Evolutionary conservation across 2,329 filamentous ascomycete genomes (phyloP).

Genomic region (Cryoendolithus antarcticus): DNA sequence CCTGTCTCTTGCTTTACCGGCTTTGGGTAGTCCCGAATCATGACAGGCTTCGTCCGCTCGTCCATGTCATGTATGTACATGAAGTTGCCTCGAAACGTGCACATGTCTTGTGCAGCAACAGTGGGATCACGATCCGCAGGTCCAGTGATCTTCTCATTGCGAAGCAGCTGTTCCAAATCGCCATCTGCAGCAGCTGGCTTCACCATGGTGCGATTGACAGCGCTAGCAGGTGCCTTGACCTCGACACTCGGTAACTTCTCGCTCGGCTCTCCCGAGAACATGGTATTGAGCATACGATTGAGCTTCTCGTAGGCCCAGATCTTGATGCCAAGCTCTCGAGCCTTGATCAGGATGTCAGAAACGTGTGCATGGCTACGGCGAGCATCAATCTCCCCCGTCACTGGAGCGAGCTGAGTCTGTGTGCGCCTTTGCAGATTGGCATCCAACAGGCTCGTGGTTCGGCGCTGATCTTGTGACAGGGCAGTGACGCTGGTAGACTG

Average conservation of each 20-base stretch:
- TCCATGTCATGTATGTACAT: slow-evolving; percentile 94
- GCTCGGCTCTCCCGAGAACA: slow-evolving; percentile 58
- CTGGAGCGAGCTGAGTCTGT: slow-evolving; percentile 10
- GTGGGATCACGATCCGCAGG: slow-evolving; percentile 79
- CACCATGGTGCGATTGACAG: slow-evolving; percentile 6
- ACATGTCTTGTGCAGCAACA: slow-evolving; percentile 61
- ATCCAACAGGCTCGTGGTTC: slow-evolving; percentile 32
- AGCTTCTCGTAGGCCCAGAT: slow-evolving; percentile 95
- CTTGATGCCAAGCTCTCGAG: slow-evolving; percentile 88
- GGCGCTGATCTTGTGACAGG: slow-evolving; percentile 15
- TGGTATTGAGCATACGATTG: slow-evolving; percentile 71
- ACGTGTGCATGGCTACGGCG: slow-evolving; percentile 20
- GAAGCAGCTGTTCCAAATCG: slow-evolving; percentile 66
- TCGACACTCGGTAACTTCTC: slow-evolving; percentile 18
- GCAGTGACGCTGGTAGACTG: slow-evolving; percentile 8
- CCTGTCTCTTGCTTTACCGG: slow-evolving; percentile 71
- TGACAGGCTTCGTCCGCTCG: slow-evolving; percentile 82
- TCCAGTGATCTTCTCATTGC: slow-evolving; percentile 78
- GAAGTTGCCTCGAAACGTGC: slow-evolving; percentile 81
- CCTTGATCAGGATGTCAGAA: slow-evolving; percentile 68
- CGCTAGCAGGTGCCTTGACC: slow-evolving; percentile 9
- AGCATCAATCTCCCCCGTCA: slow-evolving; percentile 16
- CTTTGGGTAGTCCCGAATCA: slow-evolving; percentile 84
- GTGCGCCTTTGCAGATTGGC: slow-evolving; percentile 28
- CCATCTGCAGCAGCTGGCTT: slow-evolving; percentile 31